phyloP scores from a whole-genome alignment of 1,139 yeast species.

The Kodamaea fungicola region DNA sequence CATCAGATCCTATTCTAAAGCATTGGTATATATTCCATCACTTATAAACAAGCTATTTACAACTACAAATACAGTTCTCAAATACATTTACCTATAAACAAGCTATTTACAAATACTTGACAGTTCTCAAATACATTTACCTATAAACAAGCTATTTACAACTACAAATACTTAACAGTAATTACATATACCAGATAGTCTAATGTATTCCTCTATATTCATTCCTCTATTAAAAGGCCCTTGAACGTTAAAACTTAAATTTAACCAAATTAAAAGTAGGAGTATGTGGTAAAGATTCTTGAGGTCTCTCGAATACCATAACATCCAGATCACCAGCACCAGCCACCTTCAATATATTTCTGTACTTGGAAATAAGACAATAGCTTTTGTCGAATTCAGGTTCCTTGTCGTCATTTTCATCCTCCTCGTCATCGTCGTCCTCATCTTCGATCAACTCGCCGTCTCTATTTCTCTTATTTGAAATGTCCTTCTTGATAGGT shows the following conservation, averaged over 20 bases:
- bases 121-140: too few species aligned
- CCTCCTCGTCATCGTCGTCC: slow-evolving; percentile 25
- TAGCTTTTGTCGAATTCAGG: slow-evolving; percentile 41
- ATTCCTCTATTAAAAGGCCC: not conserved
- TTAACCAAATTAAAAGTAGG: slow-evolving; percentile 79
- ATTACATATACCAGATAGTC: not conserved
- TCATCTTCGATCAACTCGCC: slow-evolving; percentile 50
- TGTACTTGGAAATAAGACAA: slow-evolving; percentile 75
- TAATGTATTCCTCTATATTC: not conserved
- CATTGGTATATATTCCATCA: too few species aligned
- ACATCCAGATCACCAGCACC: slow-evolving; percentile 53
- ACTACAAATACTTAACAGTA: not conserved
- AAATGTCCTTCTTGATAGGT: slow-evolving; percentile 35
- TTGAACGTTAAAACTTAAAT: slow-evolving; percentile 31
- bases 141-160: too few species aligned
- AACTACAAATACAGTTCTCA: too few species aligned
- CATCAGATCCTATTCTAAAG: too few species aligned
- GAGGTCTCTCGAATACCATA: slow-evolving; percentile 75
- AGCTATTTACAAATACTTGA: too few species aligned
- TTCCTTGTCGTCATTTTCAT: slow-evolving; percentile 14
- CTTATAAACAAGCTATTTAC: too few species aligned
- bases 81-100: too few species aligned
- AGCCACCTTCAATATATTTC: slow-evolving; percentile 64
- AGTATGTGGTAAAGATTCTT: slow-evolving; percentile 55
- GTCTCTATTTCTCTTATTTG: slow-evolving; percentile 61